Conservation (phyloP, 2,329 filamentous ascomycete species). For the Cryphonectria parasitica region DNA sequence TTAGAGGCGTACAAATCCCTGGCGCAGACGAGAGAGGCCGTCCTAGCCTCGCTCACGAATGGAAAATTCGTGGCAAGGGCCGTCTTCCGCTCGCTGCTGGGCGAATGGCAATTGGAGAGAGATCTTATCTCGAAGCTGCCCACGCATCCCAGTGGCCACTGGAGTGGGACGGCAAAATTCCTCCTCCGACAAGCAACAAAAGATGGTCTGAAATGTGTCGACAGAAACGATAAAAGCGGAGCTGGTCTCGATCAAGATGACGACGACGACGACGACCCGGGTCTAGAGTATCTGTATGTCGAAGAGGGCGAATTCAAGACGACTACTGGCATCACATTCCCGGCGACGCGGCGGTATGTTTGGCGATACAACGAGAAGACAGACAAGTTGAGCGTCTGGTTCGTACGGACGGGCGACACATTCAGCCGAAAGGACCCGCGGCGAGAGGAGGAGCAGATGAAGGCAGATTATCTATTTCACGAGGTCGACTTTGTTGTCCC, state of each 20-base stretch:
- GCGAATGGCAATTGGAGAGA: slow-evolving; percentile 67
- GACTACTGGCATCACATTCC: slow-evolving; percentile 58
- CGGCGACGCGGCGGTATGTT: slow-evolving; percentile 68
- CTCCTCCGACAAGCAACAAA: slow-evolving; percentile 62
- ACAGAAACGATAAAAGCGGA: slow-evolving; percentile 11
- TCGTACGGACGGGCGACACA: slow-evolving; percentile 66
- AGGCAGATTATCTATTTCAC: slow-evolving; percentile 76
- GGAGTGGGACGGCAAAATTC: slow-evolving; percentile 68
- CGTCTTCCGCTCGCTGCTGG: slow-evolving; percentile 72
- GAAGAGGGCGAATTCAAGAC: slow-evolving; percentile 69
- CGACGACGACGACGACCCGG: slow-evolving; percentile 38
- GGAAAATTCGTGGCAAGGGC: slow-evolving; percentile 64
- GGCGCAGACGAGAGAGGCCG: slow-evolving; percentile 48
- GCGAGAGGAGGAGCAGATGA: slow-evolving; percentile 66
- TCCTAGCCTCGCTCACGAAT: slow-evolving; percentile 46
- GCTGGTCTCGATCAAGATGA: slow-evolving; percentile 29
- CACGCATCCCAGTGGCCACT: slow-evolving; percentile 65
- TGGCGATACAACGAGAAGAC: slow-evolving; percentile 68
- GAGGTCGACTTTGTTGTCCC: slow-evolving; percentile 64
- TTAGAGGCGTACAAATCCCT: slow-evolving; percentile 49
- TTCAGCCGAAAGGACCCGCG: slow-evolving; percentile 72
- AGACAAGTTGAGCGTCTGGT: slow-evolving; percentile 73
- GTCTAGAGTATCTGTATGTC: slow-evolving; percentile 68
- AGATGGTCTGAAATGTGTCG: slow-evolving; percentile 50
- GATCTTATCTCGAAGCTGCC: slow-evolving; percentile 57